Base-by-base conservation (phyloP, 192 early-diverging fungal species). In the Coemansia sp. region DNA sequence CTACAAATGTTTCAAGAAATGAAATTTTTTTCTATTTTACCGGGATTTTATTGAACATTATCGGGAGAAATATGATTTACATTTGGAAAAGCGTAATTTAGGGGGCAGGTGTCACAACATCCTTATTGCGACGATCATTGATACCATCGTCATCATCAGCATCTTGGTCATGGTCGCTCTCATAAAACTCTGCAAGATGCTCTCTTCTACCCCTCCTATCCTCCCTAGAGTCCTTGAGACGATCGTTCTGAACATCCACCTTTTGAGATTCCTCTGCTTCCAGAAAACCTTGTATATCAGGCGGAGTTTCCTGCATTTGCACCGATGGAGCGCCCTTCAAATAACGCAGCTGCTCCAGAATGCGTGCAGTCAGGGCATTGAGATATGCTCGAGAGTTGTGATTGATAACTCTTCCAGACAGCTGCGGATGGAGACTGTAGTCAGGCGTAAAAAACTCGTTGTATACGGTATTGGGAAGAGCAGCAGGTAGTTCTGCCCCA, bases 271-370 rank as follows among this genome's bases (percentile, higher is more conserved):
- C 73, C 54, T 81, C 65, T 23, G 69, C 64, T 38, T 81, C 78
- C 38, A 81, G n/a, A 27, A 81, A 81, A 16, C 78, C 78, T 50
- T 81, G 78, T 18, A 81, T 81, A 54, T 81, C 78, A 0, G 85
- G 89, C 21, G 91, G 90, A 23, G 89, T 84, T 71, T 89, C 92
- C 49, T 95, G 94, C 92, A 97, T 94, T 71, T 98, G 96, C 30
- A 99, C 93, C 49, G 90, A 91, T 0, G 97, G 97, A 7, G 96
- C 97, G 19, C 87, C 88, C 66, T 91, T 85, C 34, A 98, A 49
- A 56, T 89, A 89, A 41, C 94, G 78, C 47, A 99, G 83, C 57
- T 97, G 92, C 63, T 99, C 97, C 38, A 96, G 67, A 34, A 98
- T 88, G 14, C 73, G 65, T 18, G 80, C 87, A 49, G 83, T 86